Evolutionary conservation across 805 yeast species (phyloP).

Genomic region (Helenozyma baotianmanensis): DNA sequence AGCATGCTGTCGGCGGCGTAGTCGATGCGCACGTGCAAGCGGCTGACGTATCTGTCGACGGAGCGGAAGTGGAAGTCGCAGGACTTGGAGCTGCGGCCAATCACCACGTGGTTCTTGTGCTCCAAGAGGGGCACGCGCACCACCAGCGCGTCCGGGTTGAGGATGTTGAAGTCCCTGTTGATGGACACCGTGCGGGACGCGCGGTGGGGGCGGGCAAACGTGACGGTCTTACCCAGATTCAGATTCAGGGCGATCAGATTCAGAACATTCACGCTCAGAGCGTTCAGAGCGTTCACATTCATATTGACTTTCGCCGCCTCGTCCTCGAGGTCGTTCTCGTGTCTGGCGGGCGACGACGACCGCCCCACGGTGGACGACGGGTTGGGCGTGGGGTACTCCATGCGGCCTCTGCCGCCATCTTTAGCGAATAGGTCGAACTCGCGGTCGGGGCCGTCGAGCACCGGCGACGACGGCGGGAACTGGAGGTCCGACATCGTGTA

Average conservation of each 20-base stretch:
- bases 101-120: slow-evolving; percentile 33
- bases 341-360: slow-evolving; percentile 36
- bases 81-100: slow-evolving; percentile 68
- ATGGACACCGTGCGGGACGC: slow-evolving; percentile 14
- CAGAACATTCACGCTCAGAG: no score
- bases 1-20: slow-evolving; percentile 42
- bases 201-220: no score
- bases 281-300: neutral
- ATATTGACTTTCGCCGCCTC: no score
- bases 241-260: neutral
- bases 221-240: no score
- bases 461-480: slow-evolving; percentile 54
- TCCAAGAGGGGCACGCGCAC: slow-evolving; percentile 38
- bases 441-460: slow-evolving; percentile 24
- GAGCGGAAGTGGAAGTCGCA: slow-evolving; percentile 48
- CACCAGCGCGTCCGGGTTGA: slow-evolving; percentile 29
- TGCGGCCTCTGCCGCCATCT: slow-evolving; percentile 13
- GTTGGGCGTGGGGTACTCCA: slow-evolving; percentile 63
- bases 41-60: slow-evolving; percentile 55
- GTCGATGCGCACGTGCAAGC: slow-evolving; percentile 56
- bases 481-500: slow-evolving; percentile 23
- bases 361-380: slow-evolving; percentile 51
- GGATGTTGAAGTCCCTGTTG: slow-evolving; percentile 32
- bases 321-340: slow-evolving; percentile 7
- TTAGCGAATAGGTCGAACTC: slow-evolving; percentile 11